Conservation (phyloP, 2,329 filamentous ascomycete genomes). For the Exserohilum turcica region DNA sequence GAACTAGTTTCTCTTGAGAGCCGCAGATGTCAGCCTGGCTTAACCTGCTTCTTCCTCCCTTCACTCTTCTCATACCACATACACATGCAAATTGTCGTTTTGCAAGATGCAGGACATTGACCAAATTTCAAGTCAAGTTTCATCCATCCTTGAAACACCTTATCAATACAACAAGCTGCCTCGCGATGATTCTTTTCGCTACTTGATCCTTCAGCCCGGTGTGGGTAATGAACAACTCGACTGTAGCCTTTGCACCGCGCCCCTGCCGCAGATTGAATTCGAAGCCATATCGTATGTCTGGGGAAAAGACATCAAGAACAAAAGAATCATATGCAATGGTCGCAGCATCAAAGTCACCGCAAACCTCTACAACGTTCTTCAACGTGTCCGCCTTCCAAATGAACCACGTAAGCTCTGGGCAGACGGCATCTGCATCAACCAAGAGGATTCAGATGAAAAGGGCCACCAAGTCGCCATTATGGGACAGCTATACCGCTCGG, state of each 20-base stretch:
- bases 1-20: background rate
- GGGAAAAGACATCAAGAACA: constrained; percentile 10
- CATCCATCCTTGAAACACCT: background rate
- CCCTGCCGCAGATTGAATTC: constrained; percentile 6
- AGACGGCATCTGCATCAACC: constrained; percentile 23
- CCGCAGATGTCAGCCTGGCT: background rate
- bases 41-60: background rate
- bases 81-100: background rate
- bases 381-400: constrained; percentile 5
- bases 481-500: constrained; percentile 18
- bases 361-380: constrained; percentile 13
- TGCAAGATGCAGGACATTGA: background rate
- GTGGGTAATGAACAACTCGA: constrained; percentile 1
- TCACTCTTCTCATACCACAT: background rate
- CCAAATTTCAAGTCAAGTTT: background rate
- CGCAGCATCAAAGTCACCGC: constrained; percentile 7
- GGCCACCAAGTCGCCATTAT: constrained; percentile 18
- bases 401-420: constrained; percentile 16
- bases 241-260: constrained; percentile 13
- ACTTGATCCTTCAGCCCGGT: constrained; percentile 6
- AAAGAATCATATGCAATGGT: constrained; percentile 10
- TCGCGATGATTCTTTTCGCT: constrained; percentile 4
- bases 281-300: constrained; percentile 23
- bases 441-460: constrained; percentile 20
- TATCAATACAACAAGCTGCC: constrained; percentile 13